Percentiles rank a stretch among this genome's conserved stretches.
These are phyloP conservation scores for Yamadazyma jaroonii DNA, from an alignment of 1,139 yeast species.

Conservation along the genomic window DNA sequence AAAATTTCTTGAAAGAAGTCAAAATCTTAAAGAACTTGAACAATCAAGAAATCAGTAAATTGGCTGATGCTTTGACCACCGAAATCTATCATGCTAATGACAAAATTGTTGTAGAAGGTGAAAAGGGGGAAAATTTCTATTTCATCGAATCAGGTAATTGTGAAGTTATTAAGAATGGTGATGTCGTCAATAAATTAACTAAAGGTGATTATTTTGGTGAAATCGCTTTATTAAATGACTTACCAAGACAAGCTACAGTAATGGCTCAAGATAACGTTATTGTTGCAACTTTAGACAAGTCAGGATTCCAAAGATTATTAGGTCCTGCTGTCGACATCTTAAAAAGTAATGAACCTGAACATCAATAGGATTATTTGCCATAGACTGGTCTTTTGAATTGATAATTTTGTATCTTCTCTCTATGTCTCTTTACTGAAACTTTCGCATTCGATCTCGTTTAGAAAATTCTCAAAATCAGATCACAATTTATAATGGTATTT, in stretches of 20 bases:
- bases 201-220: slow-evolving; percentile 97
- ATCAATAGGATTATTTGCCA: slow-evolving; percentile 3
- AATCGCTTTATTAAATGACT: slow-evolving; percentile 84
- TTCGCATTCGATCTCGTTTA: too few relatives aligned
- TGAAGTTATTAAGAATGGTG: slow-evolving; percentile 54
- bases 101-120: slow-evolving; percentile 82
- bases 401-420: too few relatives aligned
- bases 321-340: slow-evolving; percentile 88
- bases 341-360: slow-evolving; percentile 79
- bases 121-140: slow-evolving; percentile 86
- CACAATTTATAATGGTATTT: neutral
- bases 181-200: slow-evolving; percentile 61
- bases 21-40: slow-evolving; percentile 72
- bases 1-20: slow-evolving; percentile 82
- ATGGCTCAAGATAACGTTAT: slow-evolving; percentile 72
- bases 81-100: slow-evolving; percentile 71
- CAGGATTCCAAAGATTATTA: slow-evolving; percentile 88
- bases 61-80: slow-evolving; percentile 91
- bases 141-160: slow-evolving; percentile 88
- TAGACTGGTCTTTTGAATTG: neutral
- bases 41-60: slow-evolving; percentile 82
- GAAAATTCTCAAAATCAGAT: neutral
- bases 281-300: slow-evolving; percentile 87
- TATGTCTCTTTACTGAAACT: too few relatives aligned
- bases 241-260: slow-evolving; percentile 94